A percentile compares a stretch with the other conserved stretches of the same genome.
phyloP scores from a whole-genome alignment of 208 protist genomes.

The Crithidia bombi region DNA sequence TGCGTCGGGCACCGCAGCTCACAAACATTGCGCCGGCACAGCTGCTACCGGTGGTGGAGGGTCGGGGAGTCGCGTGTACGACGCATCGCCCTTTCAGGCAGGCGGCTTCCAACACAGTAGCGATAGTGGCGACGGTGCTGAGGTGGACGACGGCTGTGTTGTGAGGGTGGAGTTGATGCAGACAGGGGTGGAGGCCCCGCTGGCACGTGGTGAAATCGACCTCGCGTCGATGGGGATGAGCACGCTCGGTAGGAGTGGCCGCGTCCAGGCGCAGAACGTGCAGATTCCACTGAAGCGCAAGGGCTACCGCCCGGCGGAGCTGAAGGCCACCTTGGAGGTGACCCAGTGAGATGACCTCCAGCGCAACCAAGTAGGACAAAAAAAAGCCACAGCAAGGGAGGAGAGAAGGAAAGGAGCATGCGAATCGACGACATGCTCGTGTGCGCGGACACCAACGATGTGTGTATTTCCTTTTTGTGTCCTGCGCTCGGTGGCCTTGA shows the following conservation, averaged over 20 bases:
- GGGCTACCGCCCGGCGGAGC: slow-evolving; percentile 28
- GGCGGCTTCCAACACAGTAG: background rate
- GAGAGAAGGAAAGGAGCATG: too few species aligned
- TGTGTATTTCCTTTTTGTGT: too few species aligned
- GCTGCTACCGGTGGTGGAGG: background rate
- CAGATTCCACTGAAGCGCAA: slow-evolving; percentile 26
- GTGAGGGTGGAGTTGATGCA: slow-evolving; percentile 30
- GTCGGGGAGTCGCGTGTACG: background rate
- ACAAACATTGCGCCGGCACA: background rate
- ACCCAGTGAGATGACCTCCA: background rate
- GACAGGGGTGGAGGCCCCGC: slow-evolving; percentile 6
- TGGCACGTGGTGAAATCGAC: slow-evolving; percentile 20
- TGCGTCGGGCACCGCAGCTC: background rate
- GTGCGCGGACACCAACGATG: too few species aligned
- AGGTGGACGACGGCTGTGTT: slow-evolving; percentile 4
- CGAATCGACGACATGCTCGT: too few species aligned
- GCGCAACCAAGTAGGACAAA: too few species aligned
- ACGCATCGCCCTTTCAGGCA: background rate
- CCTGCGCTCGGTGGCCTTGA: too few species aligned
- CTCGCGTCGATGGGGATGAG: slow-evolving; percentile 5
- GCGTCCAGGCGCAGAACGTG: slow-evolving; percentile 12
- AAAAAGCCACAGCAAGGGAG: too few species aligned
- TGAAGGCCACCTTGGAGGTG: slow-evolving; percentile 25
- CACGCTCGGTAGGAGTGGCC: background rate
- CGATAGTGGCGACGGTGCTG: background rate